Base-by-base conservation (phyloP, 164 flowering plant genomes). In the Vitis rupestris region DNA sequence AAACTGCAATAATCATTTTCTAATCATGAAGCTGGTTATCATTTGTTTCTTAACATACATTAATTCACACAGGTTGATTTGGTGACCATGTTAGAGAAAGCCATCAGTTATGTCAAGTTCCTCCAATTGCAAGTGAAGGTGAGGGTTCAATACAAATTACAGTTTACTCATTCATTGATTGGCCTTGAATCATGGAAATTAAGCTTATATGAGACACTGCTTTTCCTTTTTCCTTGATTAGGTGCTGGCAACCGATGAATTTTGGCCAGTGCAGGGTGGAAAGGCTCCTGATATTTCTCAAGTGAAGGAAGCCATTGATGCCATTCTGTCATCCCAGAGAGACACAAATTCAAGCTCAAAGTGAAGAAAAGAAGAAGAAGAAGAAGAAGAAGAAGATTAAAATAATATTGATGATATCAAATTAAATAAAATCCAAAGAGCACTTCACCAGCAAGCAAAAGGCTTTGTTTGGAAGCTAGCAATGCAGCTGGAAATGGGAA, bases 51-150 rank as follows among this genome's bases (percentile, higher is more conserved):
- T 50, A 11, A 49, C 44, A 27, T 63, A 11, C 10, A 50, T 31
- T 48, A 2, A 17, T 11, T n/a, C 29, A 2, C 13, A 54, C 81
- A 92, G 98, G 97, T 92, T 79, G 99, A 94, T 85, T 72, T 94
- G 79, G 97, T 92, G 5, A 92, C 97, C 53, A 94, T 94, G 99
- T 70, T 94, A 56, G 99, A 94, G 71, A 92, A 94, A 77, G 97
- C 99, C 37, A 89, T 90, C 59, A 83, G 93, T 73, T 94, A 94
- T 79, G 99, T 94, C 73, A 94, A 94, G 76, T 94, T 94, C 77
- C 95, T 94, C 48, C 99, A 94, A 59, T 73, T 94, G 78, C 99
- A 94, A 92, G 97, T 91, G 60, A 94, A 90, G 93, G 98, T 94
- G 53, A 14, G 57, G 11, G 4, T 59, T 63, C 10, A 47, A 60